These are phyloP conservation scores for Reutealis trisperma DNA, from an alignment of 345 rosid genomes.

Conservation along the genomic window DNA sequence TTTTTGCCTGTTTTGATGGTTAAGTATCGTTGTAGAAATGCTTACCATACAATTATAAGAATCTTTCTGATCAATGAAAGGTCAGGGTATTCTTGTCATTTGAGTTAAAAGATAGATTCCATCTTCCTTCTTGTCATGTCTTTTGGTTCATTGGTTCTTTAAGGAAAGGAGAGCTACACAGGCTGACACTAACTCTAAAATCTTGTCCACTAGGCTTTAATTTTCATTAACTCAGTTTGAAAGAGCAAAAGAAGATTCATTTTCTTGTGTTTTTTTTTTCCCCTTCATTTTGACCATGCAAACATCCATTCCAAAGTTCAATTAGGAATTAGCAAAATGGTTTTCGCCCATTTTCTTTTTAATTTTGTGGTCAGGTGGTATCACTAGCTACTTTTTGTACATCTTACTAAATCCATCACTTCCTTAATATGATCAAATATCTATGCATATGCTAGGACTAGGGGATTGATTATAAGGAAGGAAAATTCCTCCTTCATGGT, in stretches of 20 bases:
- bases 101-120: slow-evolving; percentile 38
- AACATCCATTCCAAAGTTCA: background rate
- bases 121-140: slow-evolving; percentile 36
- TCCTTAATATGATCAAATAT: too few relatives aligned
- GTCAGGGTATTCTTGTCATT: slow-evolving; percentile 38
- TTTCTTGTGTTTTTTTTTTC: background rate
- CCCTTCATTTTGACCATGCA: background rate
- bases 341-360: too few relatives aligned
- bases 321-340: too few relatives aligned
- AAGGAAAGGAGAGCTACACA: slow-evolving; percentile 30
- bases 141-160: slow-evolving; percentile 40
- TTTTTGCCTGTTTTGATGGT: slow-evolving; percentile 11
- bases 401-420: too few relatives aligned
- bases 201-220: slow-evolving; percentile 27
- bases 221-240: slow-evolving; percentile 16
- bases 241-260: background rate
- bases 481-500: too few relatives aligned
- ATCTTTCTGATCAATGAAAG: background rate
- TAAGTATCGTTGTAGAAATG: slow-evolving; percentile 9
- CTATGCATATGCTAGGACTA: too few relatives aligned
- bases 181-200: slow-evolving; percentile 22
- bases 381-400: too few relatives aligned
- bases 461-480: too few relatives aligned
- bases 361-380: too few relatives aligned
- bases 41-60: slow-evolving; percentile 4